Conservation (phyloP, 345 rosid species). For the Geranium brycei region DNA sequence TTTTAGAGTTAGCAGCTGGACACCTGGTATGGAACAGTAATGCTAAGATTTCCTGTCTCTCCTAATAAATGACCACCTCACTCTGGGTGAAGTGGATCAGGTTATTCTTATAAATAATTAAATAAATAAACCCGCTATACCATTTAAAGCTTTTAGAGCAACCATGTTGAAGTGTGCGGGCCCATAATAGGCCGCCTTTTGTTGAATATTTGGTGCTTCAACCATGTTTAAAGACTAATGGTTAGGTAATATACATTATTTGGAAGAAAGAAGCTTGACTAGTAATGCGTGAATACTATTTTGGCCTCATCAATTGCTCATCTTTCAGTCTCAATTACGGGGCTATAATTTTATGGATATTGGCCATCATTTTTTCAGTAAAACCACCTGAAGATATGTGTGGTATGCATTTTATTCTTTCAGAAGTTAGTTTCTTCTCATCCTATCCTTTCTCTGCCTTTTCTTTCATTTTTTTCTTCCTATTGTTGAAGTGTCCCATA, state of each 20-base stretch:
- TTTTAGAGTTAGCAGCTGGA: neutral
- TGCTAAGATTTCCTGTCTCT: neutral
- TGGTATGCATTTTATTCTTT: neutral
- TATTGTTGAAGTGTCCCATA: too few species aligned
- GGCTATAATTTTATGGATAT: neutral
- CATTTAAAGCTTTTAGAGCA: neutral
- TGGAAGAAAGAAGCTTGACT: neutral
- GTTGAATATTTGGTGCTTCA: neutral
- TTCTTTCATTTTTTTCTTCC: too few species aligned
- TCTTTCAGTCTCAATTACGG: neutral
- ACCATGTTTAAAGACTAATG: neutral
- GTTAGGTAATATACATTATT: neutral
- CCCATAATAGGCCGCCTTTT: neutral
- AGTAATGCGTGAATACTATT: neutral
- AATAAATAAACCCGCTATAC: neutral
- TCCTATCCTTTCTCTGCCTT: neutral
- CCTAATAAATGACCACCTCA: neutral
- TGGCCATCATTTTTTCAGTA: neutral
- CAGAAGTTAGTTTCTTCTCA: neutral
- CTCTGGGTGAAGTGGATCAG: too few species aligned
- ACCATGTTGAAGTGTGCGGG: neutral
- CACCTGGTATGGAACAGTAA: neutral
- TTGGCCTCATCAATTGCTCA: neutral
- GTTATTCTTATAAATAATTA: neutral
- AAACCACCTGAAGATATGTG: neutral